A percentile compares a stretch with the other conserved stretches of the same genome.
Evolutionary conservation across 179 eudicot species (phyloP).

Genomic region (Heliamphora pulchella): DNA sequence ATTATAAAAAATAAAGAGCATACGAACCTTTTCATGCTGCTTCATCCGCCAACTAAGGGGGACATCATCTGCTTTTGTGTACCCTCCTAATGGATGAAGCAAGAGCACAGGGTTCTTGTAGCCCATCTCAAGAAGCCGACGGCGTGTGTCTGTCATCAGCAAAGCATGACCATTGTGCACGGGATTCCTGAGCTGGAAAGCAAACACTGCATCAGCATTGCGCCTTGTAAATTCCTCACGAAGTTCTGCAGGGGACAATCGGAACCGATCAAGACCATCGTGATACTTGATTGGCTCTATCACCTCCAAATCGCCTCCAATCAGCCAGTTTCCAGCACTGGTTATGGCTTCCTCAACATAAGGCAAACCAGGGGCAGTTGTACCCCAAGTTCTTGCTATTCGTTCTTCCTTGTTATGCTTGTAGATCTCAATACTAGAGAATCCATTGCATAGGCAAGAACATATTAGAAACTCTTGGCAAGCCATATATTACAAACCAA

Average conservation of each 20-base stretch:
- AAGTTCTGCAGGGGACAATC: constrained; percentile 77
- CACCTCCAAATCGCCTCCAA: constrained; percentile 93
- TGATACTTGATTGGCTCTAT: constrained; percentile 72
- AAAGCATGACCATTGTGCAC: constrained; percentile 97
- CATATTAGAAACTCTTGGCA: not conserved
- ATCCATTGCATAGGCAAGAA: not conserved
- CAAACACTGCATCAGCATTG: constrained; percentile 93
- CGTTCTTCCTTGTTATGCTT: constrained; percentile 97
- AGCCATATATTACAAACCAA: not conserved
- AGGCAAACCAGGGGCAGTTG: constrained; percentile 88
- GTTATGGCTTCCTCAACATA: constrained; percentile 77
- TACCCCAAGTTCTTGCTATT: constrained; percentile 96
- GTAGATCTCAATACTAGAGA: constrained; percentile 80
- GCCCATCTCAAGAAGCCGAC: constrained; percentile 90
- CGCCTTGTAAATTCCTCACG: constrained; percentile 75
- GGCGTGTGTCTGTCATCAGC: constrained; percentile 90
- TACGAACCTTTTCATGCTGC: constrained; percentile 86
- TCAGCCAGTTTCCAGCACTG: constrained; percentile 78
- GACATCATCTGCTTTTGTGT: constrained; percentile 87
- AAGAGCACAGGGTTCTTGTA: constrained; percentile 77
- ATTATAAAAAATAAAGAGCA: not conserved
- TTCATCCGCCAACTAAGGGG: constrained; percentile 90
- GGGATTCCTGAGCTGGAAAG: constrained; percentile 93
- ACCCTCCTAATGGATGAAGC: constrained; percentile 94
- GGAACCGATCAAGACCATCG: constrained; percentile 79